Conservation (phyloP, 1,284 basidiomycete species). For the Cystobasidiaceae sp. region DNA sequence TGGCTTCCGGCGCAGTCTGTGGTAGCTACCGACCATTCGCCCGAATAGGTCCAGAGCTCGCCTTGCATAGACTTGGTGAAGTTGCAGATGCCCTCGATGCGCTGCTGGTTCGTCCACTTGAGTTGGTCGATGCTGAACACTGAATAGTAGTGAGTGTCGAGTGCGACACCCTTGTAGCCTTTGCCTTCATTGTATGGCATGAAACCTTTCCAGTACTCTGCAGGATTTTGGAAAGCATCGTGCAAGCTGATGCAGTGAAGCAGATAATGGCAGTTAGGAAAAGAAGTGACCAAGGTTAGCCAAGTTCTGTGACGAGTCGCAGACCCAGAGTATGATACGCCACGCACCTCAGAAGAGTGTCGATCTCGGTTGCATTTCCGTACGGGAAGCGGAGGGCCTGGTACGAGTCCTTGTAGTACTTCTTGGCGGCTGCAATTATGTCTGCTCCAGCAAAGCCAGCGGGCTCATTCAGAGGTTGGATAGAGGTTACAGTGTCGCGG, state of each 20-base stretch:
- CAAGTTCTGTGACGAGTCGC: too few species aligned
- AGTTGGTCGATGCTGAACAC: not conserved
- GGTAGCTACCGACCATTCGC: constrained; percentile 45
- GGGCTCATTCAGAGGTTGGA: constrained; percentile 30
- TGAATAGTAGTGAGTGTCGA: constrained; percentile 56
- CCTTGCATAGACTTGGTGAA: not conserved
- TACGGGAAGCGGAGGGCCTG: not conserved
- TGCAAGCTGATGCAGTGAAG: constrained; percentile 50
- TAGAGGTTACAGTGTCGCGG: constrained; percentile 59
- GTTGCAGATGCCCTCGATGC: constrained; percentile 6
- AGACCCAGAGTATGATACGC: too few species aligned
- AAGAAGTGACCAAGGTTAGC: too few species aligned
- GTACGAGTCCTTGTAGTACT: constrained; percentile 24
- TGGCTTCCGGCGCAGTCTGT: constrained; percentile 39
- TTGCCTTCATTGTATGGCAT: constrained; percentile 51
- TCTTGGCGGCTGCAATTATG: not conserved
- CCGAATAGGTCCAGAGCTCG: constrained; percentile 43
- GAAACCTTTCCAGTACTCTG: constrained; percentile 68
- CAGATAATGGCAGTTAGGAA: too few species aligned
- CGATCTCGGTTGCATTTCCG: constrained; percentile 1
- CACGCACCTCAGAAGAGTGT: constrained; percentile 18
- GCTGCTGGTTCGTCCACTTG: not conserved
- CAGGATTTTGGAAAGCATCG: constrained; percentile 72
- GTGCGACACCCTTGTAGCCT: constrained; percentile 55
- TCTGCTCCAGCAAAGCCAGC: not conserved